Evolutionary conservation across 73 alveolate species (phyloP).

Genomic region (Blepharisma stoltei): DNA sequence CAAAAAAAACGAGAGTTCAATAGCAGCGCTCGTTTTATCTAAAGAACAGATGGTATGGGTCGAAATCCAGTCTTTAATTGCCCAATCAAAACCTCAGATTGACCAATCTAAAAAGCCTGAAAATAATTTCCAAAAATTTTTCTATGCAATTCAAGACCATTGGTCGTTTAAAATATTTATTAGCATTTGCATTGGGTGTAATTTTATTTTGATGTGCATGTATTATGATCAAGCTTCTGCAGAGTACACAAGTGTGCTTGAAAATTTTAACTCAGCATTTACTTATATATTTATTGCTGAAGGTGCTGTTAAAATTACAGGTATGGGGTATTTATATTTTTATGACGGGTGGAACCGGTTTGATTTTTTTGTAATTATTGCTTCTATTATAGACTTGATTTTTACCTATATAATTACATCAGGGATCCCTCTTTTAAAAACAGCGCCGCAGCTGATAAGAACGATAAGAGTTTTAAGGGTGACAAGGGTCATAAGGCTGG

Average conservation of each 20-base stretch:
- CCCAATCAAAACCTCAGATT: slow-evolving; percentile 58
- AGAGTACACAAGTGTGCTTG: slow-evolving; percentile 41
- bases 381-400: slow-evolving; percentile 80
- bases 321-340: slow-evolving; percentile 81
- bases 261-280: slow-evolving; percentile 63
- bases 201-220: slow-evolving; percentile 85
- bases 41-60: slow-evolving; percentile 66
- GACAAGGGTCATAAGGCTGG: slow-evolving; percentile 80
- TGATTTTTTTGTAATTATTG: slow-evolving; percentile 90
- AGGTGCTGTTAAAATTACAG: slow-evolving; percentile 72
- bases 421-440: slow-evolving; percentile 56
- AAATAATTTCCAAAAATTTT: slow-evolving; percentile 73
- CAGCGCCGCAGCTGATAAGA: slow-evolving; percentile 89
- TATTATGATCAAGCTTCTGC: slow-evolving; percentile 64
- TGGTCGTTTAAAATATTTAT: slow-evolving; percentile 74
- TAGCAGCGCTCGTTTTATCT: slow-evolving; percentile 45
- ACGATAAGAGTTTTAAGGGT: slow-evolving; percentile 91
- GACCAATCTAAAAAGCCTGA: slow-evolving; percentile 40
- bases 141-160: slow-evolving; percentile 68
- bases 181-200: slow-evolving; percentile 41
- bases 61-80: slow-evolving; percentile 46
- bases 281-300: slow-evolving; percentile 83
- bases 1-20: slow-evolving; percentile 47
- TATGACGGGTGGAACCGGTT: slow-evolving; percentile 88
- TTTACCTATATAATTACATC: slow-evolving; percentile 66